Evolutionary conservation across 1,284 basidiomycete species (phyloP), one percentile per base, ranked within the genome.

Genomic region (Peniophora sp.): DNA sequence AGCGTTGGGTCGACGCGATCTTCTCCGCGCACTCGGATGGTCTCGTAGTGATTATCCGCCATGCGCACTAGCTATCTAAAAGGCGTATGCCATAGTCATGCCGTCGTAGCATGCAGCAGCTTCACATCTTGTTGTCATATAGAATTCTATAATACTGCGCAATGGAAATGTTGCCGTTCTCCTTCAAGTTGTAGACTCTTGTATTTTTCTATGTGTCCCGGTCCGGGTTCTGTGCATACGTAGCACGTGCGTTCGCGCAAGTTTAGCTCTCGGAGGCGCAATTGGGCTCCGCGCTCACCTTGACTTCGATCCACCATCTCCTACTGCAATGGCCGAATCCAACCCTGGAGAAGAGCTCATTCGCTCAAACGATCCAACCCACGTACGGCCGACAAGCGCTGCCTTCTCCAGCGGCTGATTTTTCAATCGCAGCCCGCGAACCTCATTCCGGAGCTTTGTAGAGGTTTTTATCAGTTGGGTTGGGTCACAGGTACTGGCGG

Each of bases 1-100:
- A 68, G 58, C 65, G 79, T 50, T 53, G 69, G 24, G 85, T 89
- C 16, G 87, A 89, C 58, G 83, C 85, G 2, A 88, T 89, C 52
- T 88, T 89, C 62, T 86, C 84, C 35, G 86, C 83, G 2, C 86
- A 89, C 62, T 88, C 85, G 22, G 86, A 89, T 61, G 86, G 86
- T 3, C 69, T 89, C 52, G 78, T 89, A 69, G 83, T 87, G 55
- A 85, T 89, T 55, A 66, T 89, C 10, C 76, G 87, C 12, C 58
- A 59, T 36, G n/a, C 27, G 5, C 27, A 32, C 12, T 32, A 12
- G 27, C 12, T 32, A 5, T 32, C 27, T 6, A 32, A 32, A 32
- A 32, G 6, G 12, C 12, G 27, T 5, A 12, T 32, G 27, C 51
- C 47, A 3, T 47, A 47, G n/a, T n/a, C n/a, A n/a, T n/a, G n/a